Percentiles rank a stretch among this genome's conserved stretches.
Conservation (phyloP, 805 yeast genomes). For the Komagataella pastoris region DNA sequence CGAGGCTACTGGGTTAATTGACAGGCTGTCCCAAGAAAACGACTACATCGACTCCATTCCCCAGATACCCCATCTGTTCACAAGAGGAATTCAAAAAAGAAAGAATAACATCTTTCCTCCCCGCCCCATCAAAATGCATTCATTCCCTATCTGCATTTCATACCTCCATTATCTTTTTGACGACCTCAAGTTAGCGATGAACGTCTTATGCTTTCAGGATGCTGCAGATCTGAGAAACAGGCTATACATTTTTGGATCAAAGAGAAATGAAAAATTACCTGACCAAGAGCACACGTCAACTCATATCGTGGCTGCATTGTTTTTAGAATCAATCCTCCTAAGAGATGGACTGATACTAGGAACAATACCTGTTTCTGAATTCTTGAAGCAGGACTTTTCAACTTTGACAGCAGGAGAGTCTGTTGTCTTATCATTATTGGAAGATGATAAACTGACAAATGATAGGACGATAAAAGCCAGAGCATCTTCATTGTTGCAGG, state of each 20-base stretch:
- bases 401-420: slow-evolving; percentile 26
- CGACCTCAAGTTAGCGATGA: neutral
- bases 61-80: neutral
- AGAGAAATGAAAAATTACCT: neutral
- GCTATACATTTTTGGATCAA: neutral
- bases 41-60: neutral
- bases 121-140: neutral
- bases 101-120: neutral
- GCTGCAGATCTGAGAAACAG: neutral
- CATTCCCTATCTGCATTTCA: neutral
- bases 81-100: neutral
- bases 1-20: neutral
- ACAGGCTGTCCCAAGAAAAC: neutral
- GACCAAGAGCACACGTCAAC: slow-evolving; percentile 8
- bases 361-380: slow-evolving; percentile 19
- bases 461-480: slow-evolving; percentile 4
- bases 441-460: slow-evolving; percentile 5
- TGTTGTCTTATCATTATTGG: slow-evolving; percentile 9
- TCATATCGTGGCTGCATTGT: slow-evolving; percentile 45
- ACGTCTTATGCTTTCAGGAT: neutral
- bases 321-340: slow-evolving; percentile 46
- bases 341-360: slow-evolving; percentile 55
- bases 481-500: slow-evolving; percentile 23
- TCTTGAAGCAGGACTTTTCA: slow-evolving; percentile 27
- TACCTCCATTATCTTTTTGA: neutral